Percentiles rank a stretch among this genome's conserved stretches.
Conservation (phyloP, 306 rosid species). For the Lathyrus oleraceus region DNA sequence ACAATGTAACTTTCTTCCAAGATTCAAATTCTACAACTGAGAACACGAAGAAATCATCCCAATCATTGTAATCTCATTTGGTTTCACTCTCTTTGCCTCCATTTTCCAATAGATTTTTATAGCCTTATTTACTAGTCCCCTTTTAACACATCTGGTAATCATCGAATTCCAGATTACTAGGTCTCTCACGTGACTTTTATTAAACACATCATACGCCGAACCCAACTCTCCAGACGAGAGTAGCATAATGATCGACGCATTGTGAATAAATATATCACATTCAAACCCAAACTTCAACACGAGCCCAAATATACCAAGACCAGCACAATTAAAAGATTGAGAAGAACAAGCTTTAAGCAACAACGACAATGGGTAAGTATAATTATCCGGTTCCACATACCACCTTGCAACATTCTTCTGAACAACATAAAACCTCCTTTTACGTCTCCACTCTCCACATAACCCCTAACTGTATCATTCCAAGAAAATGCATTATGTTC, state of each 20-base stretch:
- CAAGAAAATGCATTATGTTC: slow-evolving; percentile 65
- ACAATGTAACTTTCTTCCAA: slow-evolving; percentile 56
- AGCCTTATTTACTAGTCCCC: slow-evolving; percentile 62
- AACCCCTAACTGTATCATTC: slow-evolving; percentile 72
- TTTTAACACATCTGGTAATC: slow-evolving; percentile 65
- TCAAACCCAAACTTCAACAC: slow-evolving; percentile 63
- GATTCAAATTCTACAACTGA: slow-evolving; percentile 59
- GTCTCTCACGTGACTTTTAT: slow-evolving; percentile 64
- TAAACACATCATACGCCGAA: slow-evolving; percentile 57
- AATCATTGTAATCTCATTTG: slow-evolving; percentile 78
- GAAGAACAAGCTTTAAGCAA: slow-evolving; percentile 66
- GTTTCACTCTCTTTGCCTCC: slow-evolving; percentile 57
- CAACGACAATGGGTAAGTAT: slow-evolving; percentile 61
- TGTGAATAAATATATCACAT: slow-evolving; percentile 63
- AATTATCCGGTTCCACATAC: slow-evolving; percentile 58
- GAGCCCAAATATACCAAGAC: slow-evolving; percentile 59
- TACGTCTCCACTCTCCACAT: slow-evolving; percentile 49
- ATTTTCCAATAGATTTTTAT: slow-evolving; percentile 50
- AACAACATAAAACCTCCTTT: slow-evolving; percentile 55
- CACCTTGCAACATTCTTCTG: slow-evolving; percentile 52
- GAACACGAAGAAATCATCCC: slow-evolving; percentile 74
- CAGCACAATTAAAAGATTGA: slow-evolving; percentile 41
- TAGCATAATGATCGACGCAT: slow-evolving; percentile 59
- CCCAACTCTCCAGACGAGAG: slow-evolving; percentile 54
- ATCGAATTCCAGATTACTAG: slow-evolving; percentile 82